Conservation (phyloP, 225 moss, liverwort and hornwort genomes). For the Pseudoscleropodium purum region DNA sequence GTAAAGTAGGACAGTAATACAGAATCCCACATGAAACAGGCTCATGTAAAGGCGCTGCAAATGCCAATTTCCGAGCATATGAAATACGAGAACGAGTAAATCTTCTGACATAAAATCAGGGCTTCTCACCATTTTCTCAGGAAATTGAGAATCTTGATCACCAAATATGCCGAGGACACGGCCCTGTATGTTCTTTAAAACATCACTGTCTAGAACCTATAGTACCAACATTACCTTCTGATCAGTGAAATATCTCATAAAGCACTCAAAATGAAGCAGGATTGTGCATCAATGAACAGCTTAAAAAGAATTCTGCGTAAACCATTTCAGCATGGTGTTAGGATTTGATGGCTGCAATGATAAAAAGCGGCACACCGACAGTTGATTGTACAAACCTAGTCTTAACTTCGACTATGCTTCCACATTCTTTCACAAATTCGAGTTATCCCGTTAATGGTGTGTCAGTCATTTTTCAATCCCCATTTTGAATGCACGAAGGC, state of each 20-base stretch:
- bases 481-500: neutral
- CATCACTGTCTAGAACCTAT: conserved; percentile 25
- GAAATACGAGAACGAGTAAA: neutral
- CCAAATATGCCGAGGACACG: conserved; percentile 40
- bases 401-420: neutral
- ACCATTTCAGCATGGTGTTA: neutral
- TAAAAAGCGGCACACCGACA: neutral
- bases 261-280: neutral
- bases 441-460: neutral
- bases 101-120: neutral
- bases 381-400: neutral
- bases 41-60: neutral
- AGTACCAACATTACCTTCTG: neutral
- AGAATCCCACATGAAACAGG: neutral
- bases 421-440: neutral
- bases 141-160: conserved; percentile 34
- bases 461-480: neutral
- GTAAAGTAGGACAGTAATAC: neutral
- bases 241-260: neutral
- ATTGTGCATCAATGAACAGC: neutral
- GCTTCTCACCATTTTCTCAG: conserved; percentile 22
- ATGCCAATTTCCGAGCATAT: neutral
- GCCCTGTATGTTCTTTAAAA: conserved; percentile 22
- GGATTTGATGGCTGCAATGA: neutral
- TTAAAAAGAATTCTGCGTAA: neutral